Percentiles rank a stretch among this genome's conserved stretches.
Evolutionary conservation across 2,329 filamentous ascomycete species (phyloP).

Genomic region (Aureobasidium melanogenum): DNA sequence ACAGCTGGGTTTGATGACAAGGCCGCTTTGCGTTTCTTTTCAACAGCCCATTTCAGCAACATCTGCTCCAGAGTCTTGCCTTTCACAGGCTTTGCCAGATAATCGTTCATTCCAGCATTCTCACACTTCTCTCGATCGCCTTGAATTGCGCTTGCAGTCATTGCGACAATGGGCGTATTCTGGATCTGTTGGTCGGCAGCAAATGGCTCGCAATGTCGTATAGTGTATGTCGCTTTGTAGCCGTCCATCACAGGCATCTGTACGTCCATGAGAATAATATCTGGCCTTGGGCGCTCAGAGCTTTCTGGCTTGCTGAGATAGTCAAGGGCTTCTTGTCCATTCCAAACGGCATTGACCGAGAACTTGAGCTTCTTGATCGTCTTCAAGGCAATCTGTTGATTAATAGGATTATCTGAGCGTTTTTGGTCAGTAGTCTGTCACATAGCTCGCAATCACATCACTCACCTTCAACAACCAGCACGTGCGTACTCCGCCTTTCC

Average conservation of each 20-base stretch:
- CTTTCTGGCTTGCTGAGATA: conserved; percentile 52
- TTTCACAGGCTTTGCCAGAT: conserved; percentile 65
- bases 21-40: conserved; percentile 29
- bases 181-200: conserved; percentile 45
- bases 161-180: conserved; percentile 67
- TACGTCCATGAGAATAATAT: conserved; percentile 54
- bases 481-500: conserved; percentile 55
- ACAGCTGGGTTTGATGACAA: neutral
- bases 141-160: conserved; percentile 72
- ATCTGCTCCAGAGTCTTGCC: conserved; percentile 59
- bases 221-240: conserved; percentile 65
- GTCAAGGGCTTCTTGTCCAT: conserved; percentile 69
- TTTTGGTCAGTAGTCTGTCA: neutral
- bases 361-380: conserved; percentile 68
- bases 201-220: conserved; percentile 61
- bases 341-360: conserved; percentile 62
- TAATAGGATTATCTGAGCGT: conserved; percentile 40
- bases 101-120: conserved; percentile 65
- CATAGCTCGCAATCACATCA: conserved; percentile 19
- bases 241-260: conserved; percentile 59
- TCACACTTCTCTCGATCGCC: conserved; percentile 68
- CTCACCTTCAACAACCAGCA: conserved; percentile 80
- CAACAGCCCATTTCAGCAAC: conserved; percentile 58
- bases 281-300: conserved; percentile 45
- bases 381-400: conserved; percentile 67